Conservation (phyloP, 179 eudicot genomes). For the Amaranthus tricolor region DNA sequence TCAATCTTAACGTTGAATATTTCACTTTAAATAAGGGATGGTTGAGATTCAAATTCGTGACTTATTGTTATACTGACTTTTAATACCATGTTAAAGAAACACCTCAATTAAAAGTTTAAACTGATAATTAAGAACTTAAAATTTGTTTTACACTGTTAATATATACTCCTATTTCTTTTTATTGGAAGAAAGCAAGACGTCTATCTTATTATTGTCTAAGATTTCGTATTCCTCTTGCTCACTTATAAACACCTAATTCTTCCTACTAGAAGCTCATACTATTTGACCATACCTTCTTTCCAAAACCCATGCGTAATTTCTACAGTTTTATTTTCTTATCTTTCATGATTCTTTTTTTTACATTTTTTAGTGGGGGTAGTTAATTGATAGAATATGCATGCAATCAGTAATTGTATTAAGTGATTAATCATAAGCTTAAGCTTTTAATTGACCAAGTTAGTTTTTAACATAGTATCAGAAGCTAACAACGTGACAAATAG, state of each 20-base stretch:
- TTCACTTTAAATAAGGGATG: too few relatives aligned
- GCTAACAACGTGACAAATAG: too few relatives aligned
- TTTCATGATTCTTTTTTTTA: not conserved
- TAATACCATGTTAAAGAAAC: too few relatives aligned
- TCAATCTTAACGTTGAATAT: too few relatives aligned
- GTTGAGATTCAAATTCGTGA: too few relatives aligned
- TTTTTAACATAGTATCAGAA: too few relatives aligned
- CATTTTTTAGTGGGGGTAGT: not conserved
- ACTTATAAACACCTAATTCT: conserved; percentile 12
- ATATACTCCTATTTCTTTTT: not conserved
- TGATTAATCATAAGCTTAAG: too few relatives aligned
- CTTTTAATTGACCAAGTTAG: too few relatives aligned
- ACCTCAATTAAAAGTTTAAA: too few relatives aligned
- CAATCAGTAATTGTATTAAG: not conserved
- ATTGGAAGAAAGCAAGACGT: conserved; percentile 2
- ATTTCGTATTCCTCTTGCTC: conserved; percentile 14
- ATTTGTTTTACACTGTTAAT: too few relatives aligned
- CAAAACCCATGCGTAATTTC: not conserved
- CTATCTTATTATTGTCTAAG: conserved; percentile 7
- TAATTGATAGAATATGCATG: not conserved
- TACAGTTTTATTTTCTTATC: not conserved
- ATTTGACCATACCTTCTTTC: conserved; percentile 17
- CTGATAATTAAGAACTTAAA: too few relatives aligned
- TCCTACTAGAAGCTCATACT: conserved; percentile 18
- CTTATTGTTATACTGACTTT: too few relatives aligned